Percentiles rank a stretch among this genome's conserved stretches.
phyloP scores from a whole-genome alignment of 73 alveolate genomes.

The Uronychia setigera region DNA sequence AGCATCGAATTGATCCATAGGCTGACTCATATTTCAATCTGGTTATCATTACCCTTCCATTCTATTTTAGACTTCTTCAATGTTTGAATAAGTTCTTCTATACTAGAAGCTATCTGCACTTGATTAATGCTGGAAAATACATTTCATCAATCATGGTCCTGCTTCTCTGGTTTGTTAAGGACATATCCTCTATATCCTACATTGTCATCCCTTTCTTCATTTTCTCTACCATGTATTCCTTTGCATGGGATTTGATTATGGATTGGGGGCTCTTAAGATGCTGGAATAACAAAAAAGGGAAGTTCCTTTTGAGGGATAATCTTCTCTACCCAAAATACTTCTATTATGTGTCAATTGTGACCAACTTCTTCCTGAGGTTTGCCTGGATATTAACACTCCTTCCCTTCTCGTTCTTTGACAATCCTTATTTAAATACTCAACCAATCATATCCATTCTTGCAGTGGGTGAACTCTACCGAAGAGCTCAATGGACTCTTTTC shows the following conservation, averaged over 20 bases:
- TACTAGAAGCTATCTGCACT: slow-evolving; percentile 25
- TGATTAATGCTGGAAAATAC: slow-evolving; percentile 40
- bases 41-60: slow-evolving; percentile 9
- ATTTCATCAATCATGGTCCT: slow-evolving; percentile 12
- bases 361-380: slow-evolving; percentile 10
- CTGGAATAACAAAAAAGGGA: not conserved
- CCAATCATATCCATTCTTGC: not conserved
- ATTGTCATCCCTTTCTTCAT: not conserved
- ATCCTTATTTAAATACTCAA: not conserved
- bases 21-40: not conserved
- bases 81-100: slow-evolving; percentile 18
- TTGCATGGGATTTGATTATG: slow-evolving; percentile 46
- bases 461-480: slow-evolving; percentile 14
- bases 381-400: not conserved
- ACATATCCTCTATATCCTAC: not conserved
- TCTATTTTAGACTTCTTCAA: slow-evolving; percentile 35
- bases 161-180: slow-evolving; percentile 1
- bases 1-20: not conserved
- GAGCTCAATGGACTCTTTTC: slow-evolving; percentile 57
- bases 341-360: not conserved
- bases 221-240: slow-evolving; percentile 19
- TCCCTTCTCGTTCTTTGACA: not conserved
- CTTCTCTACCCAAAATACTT: not conserved
- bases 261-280: slow-evolving; percentile 53
- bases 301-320: not conserved